Conservation (phyloP, 257 asterid genomes). For the Paulownia fortunei region DNA sequence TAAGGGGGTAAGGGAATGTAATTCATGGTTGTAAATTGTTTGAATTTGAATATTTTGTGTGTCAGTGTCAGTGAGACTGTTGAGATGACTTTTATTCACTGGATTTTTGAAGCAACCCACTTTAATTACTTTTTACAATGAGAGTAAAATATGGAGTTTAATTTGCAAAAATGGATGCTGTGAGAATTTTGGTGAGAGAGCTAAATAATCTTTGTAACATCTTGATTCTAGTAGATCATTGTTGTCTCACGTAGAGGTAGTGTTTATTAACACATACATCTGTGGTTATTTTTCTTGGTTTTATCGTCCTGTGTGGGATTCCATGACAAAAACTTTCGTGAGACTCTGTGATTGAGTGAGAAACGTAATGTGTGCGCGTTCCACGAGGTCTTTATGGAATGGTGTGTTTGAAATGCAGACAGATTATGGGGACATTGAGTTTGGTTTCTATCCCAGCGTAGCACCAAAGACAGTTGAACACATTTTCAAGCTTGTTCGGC, state of each 20-base stretch:
- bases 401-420: conserved; percentile 54
- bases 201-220: neutral
- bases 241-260: neutral
- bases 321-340: neutral
- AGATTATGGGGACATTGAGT: conserved; percentile 69
- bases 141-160: neutral
- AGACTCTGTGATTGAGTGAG: conserved; percentile 5
- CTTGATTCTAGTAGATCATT: neutral
- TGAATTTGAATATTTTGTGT: conserved; percentile 9
- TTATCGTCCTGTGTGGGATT: neutral
- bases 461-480: conserved; percentile 89
- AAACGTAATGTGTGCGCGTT: neutral
- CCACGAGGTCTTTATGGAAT: conserved; percentile 4
- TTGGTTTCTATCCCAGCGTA: conserved; percentile 76
- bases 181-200: neutral
- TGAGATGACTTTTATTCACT: neutral
- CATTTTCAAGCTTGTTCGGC: conserved; percentile 87
- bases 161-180: conserved; percentile 6
- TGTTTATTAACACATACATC: neutral
- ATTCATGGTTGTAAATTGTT: conserved; percentile 15
- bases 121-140: neutral
- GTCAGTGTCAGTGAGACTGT: neutral
- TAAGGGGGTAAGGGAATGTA: neutral
- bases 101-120: neutral
- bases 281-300: neutral